These are phyloP conservation scores for Combretum micranthum DNA, from an alignment of 345 rosid species.

Conservation along the genomic window DNA sequence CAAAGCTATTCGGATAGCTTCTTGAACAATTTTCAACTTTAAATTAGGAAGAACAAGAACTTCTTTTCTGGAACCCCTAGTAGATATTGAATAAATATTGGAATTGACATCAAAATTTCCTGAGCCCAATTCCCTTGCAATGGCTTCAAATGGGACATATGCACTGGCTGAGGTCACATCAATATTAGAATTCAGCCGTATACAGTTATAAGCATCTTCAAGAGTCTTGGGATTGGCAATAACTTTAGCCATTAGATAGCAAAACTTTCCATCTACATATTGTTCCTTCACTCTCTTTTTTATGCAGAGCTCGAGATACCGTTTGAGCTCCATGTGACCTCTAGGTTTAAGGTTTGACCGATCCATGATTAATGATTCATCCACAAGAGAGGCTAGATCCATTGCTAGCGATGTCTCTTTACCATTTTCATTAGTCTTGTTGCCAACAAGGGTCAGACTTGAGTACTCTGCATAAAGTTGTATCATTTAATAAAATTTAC, in stretches of 20 bases:
- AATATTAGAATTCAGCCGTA: conserved; percentile 61
- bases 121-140: conserved; percentile 52
- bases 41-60: conserved; percentile 67
- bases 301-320: conserved; percentile 56
- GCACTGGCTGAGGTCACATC: conserved; percentile 20
- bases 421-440: conserved; percentile 13
- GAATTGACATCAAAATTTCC: conserved; percentile 53
- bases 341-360: conserved; percentile 25
- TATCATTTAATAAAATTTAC: background rate
- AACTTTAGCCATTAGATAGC: conserved; percentile 42
- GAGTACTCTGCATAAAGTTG: conserved; percentile 21
- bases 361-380: conserved; percentile 28
- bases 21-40: conserved; percentile 61
- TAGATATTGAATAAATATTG: conserved; percentile 41
- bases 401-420: conserved; percentile 44
- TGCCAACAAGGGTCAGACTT: conserved; percentile 8
- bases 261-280: conserved; percentile 53
- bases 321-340: conserved; percentile 63
- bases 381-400: conserved; percentile 53
- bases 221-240: conserved; percentile 64
- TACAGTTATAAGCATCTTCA: conserved; percentile 56
- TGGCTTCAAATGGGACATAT: conserved; percentile 30
- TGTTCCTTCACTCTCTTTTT: conserved; percentile 84
- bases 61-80: conserved; percentile 59
- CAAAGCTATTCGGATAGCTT: conserved; percentile 70